phyloP scores from a whole-genome alignment of 1,284 basidiomycete species.

The Pseudomicrostroma phylloplanum region DNA sequence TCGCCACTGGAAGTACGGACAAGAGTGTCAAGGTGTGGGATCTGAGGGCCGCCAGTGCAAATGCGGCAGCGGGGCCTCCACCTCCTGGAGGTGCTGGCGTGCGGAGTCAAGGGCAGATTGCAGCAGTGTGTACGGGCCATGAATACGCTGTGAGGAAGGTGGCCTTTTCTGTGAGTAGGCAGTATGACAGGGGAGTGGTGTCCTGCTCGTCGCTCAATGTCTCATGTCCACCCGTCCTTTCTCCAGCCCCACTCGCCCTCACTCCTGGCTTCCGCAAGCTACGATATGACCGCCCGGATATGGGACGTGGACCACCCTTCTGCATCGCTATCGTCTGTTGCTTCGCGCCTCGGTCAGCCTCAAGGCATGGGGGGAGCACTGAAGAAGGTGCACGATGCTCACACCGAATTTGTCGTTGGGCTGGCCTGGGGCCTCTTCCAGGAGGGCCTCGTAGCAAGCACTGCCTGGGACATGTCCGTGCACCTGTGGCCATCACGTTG shows the following conservation, averaged over 20 bases:
- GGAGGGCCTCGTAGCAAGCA: conserved; percentile 74
- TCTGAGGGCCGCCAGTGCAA: conserved; percentile 43
- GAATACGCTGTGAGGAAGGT: conserved; percentile 56
- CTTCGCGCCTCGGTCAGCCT: conserved; percentile 59
- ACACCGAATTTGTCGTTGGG: conserved; percentile 91
- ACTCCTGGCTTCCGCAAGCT: conserved; percentile 74
- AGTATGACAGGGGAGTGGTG: not conserved
- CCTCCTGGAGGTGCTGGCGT: not conserved
- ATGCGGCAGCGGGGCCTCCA: conserved; percentile 17
- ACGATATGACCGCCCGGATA: conserved; percentile 93
- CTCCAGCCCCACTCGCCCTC: conserved; percentile 61
- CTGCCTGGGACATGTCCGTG: conserved; percentile 80
- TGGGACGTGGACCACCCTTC: conserved; percentile 53
- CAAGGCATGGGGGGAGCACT: conserved; percentile 55
- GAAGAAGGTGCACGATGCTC: conserved; percentile 67
- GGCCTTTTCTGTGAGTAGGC: conserved; percentile 35
- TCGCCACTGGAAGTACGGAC: conserved; percentile 77
- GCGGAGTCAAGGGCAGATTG: conserved; percentile 13
- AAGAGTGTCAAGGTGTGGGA: conserved; percentile 76
- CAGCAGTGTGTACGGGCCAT: conserved; percentile 51
- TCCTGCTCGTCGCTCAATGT: no score
- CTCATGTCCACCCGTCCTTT: not conserved
- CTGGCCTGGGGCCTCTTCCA: conserved; percentile 77
- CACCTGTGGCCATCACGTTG: conserved; percentile 58
- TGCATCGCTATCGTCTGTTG: conserved; percentile 12